Percentiles rank a stretch among this genome's conserved stretches.
These are phyloP conservation scores for Leishmania braziliensis DNA, from an alignment of 208 protist genomes.

Conservation along the genomic window DNA sequence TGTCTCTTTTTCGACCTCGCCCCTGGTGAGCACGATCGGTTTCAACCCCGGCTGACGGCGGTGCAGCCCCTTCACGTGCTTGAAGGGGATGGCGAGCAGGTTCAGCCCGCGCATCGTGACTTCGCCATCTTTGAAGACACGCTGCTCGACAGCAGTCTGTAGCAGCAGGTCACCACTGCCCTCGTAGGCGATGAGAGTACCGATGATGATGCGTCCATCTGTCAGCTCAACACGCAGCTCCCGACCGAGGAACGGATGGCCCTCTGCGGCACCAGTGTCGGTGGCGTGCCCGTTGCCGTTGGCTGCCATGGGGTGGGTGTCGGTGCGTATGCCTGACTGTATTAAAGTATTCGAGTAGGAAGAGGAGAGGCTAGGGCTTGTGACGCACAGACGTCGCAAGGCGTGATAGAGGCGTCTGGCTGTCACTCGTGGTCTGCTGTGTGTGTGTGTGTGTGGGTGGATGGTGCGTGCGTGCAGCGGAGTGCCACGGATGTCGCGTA, in stretches of 20 bases:
- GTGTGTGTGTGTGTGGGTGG: slow-evolving; percentile 3
- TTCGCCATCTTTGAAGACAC: slow-evolving; percentile 69
- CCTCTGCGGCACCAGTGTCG: background rate
- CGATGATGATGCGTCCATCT: slow-evolving; percentile 72
- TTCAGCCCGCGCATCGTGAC: slow-evolving; percentile 44
- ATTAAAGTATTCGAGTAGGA: background rate
- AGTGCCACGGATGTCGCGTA: background rate
- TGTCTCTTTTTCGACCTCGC: slow-evolving; percentile 16
- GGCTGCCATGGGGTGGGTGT: background rate
- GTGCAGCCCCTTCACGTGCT: slow-evolving; percentile 68
- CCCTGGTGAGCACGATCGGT: slow-evolving; percentile 31
- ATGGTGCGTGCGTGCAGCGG: background rate
- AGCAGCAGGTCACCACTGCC: slow-evolving; percentile 81
- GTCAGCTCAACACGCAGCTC: slow-evolving; percentile 83
- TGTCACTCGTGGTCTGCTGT: background rate
- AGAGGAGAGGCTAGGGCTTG: background rate
- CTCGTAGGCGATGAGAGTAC: slow-evolving; percentile 72
- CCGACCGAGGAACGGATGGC: slow-evolving; percentile 62
- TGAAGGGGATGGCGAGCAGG: slow-evolving; percentile 75
- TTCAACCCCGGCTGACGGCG: slow-evolving; percentile 45
- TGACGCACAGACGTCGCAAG: background rate
- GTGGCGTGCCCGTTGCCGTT: slow-evolving; percentile 11
- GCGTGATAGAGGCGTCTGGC: background rate
- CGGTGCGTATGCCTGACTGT: background rate
- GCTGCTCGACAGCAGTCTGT: slow-evolving; percentile 64